Conservation (phyloP, 164 flowering plant genomes). For the Annona cherimola region DNA sequence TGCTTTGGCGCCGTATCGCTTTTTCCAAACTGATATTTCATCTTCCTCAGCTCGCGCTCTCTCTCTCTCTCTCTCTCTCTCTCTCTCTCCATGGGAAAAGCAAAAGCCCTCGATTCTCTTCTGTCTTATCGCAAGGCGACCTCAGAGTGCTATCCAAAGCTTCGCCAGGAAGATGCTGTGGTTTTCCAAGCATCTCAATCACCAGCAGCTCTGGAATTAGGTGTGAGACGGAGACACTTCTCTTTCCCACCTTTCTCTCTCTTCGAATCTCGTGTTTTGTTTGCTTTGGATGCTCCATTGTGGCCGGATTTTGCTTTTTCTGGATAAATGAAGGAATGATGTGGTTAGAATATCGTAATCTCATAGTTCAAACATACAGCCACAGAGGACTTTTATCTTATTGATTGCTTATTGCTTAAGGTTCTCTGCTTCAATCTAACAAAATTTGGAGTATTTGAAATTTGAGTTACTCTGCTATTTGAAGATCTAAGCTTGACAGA, state of each 20-base stretch:
- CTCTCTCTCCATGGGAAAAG: slow-evolving; percentile 1
- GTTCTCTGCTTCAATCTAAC: slow-evolving; percentile 2
- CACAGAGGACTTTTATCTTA: slow-evolving; percentile 18
- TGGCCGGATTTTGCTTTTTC: background rate
- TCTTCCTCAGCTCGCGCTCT: slow-evolving; percentile 1
- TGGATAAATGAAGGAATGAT: background rate
- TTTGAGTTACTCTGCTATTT: background rate
- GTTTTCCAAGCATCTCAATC: slow-evolving; percentile 17
- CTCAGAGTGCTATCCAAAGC: slow-evolving; percentile 10
- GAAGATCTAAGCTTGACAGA: background rate
- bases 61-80: background rate
- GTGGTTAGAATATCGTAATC: background rate
- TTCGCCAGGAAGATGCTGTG: slow-evolving; percentile 7
- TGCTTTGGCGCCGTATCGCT: slow-evolving; percentile 27
- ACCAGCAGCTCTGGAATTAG: slow-evolving; percentile 19
- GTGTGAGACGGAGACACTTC: slow-evolving; percentile 14
- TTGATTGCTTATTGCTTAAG: slow-evolving; percentile 21
- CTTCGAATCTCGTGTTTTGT: background rate
- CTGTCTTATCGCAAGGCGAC: background rate
- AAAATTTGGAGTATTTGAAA: background rate
- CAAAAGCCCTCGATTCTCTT: slow-evolving; percentile 11
- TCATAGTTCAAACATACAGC: background rate
- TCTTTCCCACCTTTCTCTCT: background rate
- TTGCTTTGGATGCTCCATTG: slow-evolving; percentile 7
- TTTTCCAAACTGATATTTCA: slow-evolving; percentile 8